Conservation (phyloP, 1,284 basidiomycete species). For the Leccinum solheimii region DNA sequence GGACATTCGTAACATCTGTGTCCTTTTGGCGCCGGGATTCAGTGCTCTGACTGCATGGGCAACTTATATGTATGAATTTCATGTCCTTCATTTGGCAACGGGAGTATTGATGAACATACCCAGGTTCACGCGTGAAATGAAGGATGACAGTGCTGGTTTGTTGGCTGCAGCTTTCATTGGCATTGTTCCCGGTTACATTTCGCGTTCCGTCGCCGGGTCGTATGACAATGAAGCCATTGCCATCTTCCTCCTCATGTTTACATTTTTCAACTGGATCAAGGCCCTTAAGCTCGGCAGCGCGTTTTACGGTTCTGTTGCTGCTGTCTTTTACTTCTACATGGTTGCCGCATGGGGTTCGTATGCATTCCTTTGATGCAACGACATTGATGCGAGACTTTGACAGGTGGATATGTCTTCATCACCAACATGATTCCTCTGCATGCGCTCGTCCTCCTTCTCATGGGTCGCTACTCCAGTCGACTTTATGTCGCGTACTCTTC, state of each 20-base stretch:
- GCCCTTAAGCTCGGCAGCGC: slow-evolving; percentile 94
- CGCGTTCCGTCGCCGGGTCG: slow-evolving; percentile 97
- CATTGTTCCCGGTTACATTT: slow-evolving; percentile 98
- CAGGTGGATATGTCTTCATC: slow-evolving; percentile 98
- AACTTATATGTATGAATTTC: slow-evolving; percentile 82
- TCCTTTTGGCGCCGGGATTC: slow-evolving; percentile 95
- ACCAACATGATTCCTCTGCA: slow-evolving; percentile 99
- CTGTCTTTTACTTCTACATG: slow-evolving; percentile 99
- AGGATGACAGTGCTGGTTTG: slow-evolving; percentile 90
- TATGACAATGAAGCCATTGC: slow-evolving; percentile 99
- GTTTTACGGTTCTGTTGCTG: slow-evolving; percentile 86
- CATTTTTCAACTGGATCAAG: slow-evolving; percentile 97
- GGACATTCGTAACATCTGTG: slow-evolving; percentile 97
- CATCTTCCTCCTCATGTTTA: slow-evolving; percentile 99
- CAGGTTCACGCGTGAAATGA: slow-evolving; percentile 94
- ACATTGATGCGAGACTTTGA: slow-evolving; percentile 8
- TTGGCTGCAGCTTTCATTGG: slow-evolving; percentile 99
- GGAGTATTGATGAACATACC: slow-evolving; percentile 6
- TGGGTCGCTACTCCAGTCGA: slow-evolving; percentile 94
- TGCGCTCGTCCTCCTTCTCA: slow-evolving; percentile 87
- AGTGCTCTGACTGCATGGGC: slow-evolving; percentile 96
- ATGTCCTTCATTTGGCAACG: not conserved
- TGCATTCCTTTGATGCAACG: not conserved
- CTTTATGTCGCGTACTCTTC: slow-evolving; percentile 96
- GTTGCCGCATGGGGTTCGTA: slow-evolving; percentile 96